Evolutionary conservation across 805 yeast species (phyloP), one percentile per base, ranked within the genome.

Genomic region (Kodamaea lidongshanica): DNA sequence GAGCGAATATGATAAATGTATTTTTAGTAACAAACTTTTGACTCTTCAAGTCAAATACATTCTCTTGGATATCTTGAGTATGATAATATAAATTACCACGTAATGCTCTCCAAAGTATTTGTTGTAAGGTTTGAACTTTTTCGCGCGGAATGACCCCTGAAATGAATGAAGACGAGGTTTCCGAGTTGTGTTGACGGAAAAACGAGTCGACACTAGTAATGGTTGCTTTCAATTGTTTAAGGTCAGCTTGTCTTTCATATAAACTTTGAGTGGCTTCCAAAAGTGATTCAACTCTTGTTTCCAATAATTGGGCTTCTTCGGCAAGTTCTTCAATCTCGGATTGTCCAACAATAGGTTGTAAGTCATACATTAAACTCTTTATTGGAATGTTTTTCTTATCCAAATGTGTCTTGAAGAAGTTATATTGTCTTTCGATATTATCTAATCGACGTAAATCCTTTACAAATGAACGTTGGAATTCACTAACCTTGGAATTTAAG

Each of bases 391-490:
- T 60, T 41, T 72, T 76, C 25, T 66, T 62, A 30, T 64, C 64
- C 29, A 82, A 66, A 28, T 76, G 66, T 1, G 57, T 46, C 38
- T 67, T 66, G 44, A 65, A 57, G 41, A 53, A 61, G 22, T 51
- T 48, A 42, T 50, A 70, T 55, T 89, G 97, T 39, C 96, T 78
- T 55, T 87, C 85, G n/a, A 80, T 74, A 51, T 86, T 82, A 55
- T 89, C 96, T 32, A 84, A 65, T 35, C 72, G 70, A 47, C 95
- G 75, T 38, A 86, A 76, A 48, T 92, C 97, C 48, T 78, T 76
- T 35, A 92, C 96, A 56, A 82, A 92, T 3, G 89, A 69, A 39
- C 98, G 73, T 61, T 89, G 97, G 61, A 92, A 92, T 18, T 84
- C 72, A 44, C 77, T 79, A 25, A 85, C 82, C 39, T 77, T 75